A percentile compares a stretch with the other conserved stretches of the same genome.
Evolutionary conservation across 129 eudicot genomes (phyloP).

Genomic region (Helianthus annuus): HanXRQr2.0-SUNRISE NC_035434.2:32823757-32824256

Average conservation of each 20-base stretch:
- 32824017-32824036: constrained; percentile 1
- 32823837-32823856: too few relatives aligned
- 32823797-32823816: too few relatives aligned
- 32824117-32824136: constrained; percentile 65
- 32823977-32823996: neutral
- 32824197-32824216: constrained; percentile 30
- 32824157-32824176: constrained; percentile 77
- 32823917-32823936: too few relatives aligned
- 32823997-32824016: constrained; percentile 30
- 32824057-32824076: constrained; percentile 11
- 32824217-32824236: constrained; percentile 61
- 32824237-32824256: constrained; percentile 78
- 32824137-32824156: constrained; percentile 41
- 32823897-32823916: too few relatives aligned
- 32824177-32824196: constrained; percentile 73
- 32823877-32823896: too few relatives aligned
- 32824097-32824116: constrained; percentile 45
- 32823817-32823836: too few relatives aligned
- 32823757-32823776: too few relatives aligned
- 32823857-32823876: too few relatives aligned
- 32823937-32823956: too few relatives aligned
- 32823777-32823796: too few relatives aligned
- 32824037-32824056: constrained; percentile 25
- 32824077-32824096: constrained; percentile 33
- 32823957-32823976: too few relatives aligned